Evolutionary conservation across 139 green algal genomes (phyloP).

Genomic region (Chlamydomonas incerta): DNA sequence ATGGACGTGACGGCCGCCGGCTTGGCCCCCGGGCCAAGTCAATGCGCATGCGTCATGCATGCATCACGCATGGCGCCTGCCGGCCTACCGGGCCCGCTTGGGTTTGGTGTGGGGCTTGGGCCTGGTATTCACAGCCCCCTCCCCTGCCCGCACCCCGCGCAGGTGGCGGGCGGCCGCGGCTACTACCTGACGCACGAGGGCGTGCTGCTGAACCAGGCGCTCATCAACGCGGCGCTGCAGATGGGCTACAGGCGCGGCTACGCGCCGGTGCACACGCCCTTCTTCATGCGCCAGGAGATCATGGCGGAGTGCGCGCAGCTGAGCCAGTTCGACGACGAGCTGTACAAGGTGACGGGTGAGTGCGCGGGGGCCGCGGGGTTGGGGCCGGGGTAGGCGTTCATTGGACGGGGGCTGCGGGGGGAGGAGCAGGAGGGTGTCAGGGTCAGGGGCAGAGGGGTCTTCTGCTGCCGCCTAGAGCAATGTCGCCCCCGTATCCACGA

Average conservation of each 20-base stretch:
- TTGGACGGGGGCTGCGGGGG: too few relatives aligned
- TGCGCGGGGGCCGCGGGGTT: background rate
- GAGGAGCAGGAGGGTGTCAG: too few relatives aligned
- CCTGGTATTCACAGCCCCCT: too few relatives aligned
- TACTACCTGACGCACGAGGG: conserved; percentile 96
- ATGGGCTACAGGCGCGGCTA: conserved; percentile 79
- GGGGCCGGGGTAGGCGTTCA: background rate
- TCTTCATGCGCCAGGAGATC: conserved; percentile 86
- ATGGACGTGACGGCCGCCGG: too few relatives aligned
- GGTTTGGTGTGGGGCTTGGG: background rate
- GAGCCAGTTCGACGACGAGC: conserved; percentile 98
- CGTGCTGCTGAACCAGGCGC: conserved; percentile 95
- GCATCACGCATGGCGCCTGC: background rate
- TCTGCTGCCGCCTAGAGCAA: too few relatives aligned
- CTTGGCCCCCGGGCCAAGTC: too few relatives aligned
- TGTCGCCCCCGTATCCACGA: too few relatives aligned
- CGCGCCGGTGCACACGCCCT: conserved; percentile 93
- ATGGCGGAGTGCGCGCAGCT: conserved; percentile 99
- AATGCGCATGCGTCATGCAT: too few relatives aligned
- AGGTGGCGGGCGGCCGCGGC: conserved; percentile 85
- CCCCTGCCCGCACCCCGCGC: too few relatives aligned
- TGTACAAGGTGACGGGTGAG: conserved; percentile 86
- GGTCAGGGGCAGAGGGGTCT: too few relatives aligned
- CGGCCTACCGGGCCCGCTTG: background rate
- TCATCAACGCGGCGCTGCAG: conserved; percentile 79